Conservation (phyloP, 2,329 filamentous ascomycete genomes). For the Ceratocystis cubensis region DNA sequence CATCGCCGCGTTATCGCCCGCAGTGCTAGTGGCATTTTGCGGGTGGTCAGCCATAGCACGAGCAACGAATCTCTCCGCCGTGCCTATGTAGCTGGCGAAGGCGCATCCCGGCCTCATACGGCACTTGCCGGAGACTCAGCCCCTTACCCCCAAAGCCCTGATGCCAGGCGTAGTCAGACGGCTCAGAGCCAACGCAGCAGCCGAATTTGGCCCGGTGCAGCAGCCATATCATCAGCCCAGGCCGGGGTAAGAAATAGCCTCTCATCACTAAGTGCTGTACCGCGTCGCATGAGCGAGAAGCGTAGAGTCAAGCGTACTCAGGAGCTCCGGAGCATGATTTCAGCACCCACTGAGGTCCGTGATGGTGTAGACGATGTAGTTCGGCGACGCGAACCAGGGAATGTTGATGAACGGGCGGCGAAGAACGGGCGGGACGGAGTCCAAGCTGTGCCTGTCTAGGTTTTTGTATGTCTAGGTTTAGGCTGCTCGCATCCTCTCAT, state of each 20-base stretch:
- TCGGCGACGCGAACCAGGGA: slow-evolving; percentile 28
- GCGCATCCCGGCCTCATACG: slow-evolving; percentile 29
- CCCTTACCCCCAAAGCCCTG: background rate
- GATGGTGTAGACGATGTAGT: slow-evolving; percentile 48
- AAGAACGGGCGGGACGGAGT: slow-evolving; percentile 26
- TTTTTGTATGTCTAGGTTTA: background rate
- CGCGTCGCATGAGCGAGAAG: slow-evolving; percentile 44
- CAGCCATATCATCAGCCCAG: slow-evolving; percentile 13
- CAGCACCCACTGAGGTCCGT: slow-evolving; percentile 44
- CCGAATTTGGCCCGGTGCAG: slow-evolving; percentile 9
- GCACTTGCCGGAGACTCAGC: background rate
- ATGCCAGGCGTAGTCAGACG: slow-evolving; percentile 20
- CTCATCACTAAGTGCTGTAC: slow-evolving; percentile 35
- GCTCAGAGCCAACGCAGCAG: slow-evolving; percentile 16
- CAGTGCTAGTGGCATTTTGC: slow-evolving; percentile 46
- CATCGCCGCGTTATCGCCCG: slow-evolving; percentile 47
- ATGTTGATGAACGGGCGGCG: background rate
- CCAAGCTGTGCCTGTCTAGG: background rate
- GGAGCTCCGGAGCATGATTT: slow-evolving; percentile 48
- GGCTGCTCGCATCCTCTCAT: background rate
- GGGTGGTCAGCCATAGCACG: slow-evolving; percentile 43
- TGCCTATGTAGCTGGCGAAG: slow-evolving; percentile 19
- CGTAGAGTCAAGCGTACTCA: slow-evolving; percentile 46
- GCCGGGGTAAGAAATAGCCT: slow-evolving; percentile 17
- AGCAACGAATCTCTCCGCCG: slow-evolving; percentile 36